Evolutionary conservation across 345 rosid species (phyloP), one percentile per base, ranked within the genome.

Genomic region (Salix koriyanagi): DNA sequence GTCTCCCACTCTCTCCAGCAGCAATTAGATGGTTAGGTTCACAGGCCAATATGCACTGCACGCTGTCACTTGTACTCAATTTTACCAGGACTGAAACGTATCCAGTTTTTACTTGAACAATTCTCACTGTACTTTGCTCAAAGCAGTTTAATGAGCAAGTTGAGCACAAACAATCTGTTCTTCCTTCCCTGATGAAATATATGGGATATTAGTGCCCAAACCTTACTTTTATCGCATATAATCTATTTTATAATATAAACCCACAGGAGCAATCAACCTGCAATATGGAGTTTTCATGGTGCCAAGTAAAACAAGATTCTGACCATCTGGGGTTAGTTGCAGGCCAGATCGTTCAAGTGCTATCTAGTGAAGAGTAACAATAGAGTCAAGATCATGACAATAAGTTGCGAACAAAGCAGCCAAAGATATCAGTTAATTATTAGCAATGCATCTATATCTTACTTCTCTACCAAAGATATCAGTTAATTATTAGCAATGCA

Each of bases 301-400:
- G 79, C 88, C 94, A 73, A 81, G 89, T 48, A 95, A 81, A 80
- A 91, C 77, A 56, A 95, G 91, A 78, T 76, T 77, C 76, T 84
- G 82, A 69, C 97, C 98, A 67, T 89, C 91, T 36, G 94, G 98
- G 76, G 92, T 85, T 69, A 91, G 82, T 73, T 89, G 91, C 34
- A 90, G 81, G 76, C 86, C 83, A 71, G 89, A 85, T 79, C 80
- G 80, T 81, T 95, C 97, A 50, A 72, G 73, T 77, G 73, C 82
- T 80, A 84, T 78, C 99, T 95, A 87, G 74, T 19, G 67, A 83
- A 77, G 37, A 68, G 41, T 19, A 76, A 48, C 16, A 75, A 26
- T 39, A 71, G 19, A 65, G 58, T 50, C 37, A 69, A 74, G 72
- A 52, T 32, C 21, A 75, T 34, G 77, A 54, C 71, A 71, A 54